Percentiles rank a stretch among this genome's conserved stretches.
Conservation (phyloP, 2,329 filamentous ascomycete genomes). For the Apiospora sp. region DNA sequence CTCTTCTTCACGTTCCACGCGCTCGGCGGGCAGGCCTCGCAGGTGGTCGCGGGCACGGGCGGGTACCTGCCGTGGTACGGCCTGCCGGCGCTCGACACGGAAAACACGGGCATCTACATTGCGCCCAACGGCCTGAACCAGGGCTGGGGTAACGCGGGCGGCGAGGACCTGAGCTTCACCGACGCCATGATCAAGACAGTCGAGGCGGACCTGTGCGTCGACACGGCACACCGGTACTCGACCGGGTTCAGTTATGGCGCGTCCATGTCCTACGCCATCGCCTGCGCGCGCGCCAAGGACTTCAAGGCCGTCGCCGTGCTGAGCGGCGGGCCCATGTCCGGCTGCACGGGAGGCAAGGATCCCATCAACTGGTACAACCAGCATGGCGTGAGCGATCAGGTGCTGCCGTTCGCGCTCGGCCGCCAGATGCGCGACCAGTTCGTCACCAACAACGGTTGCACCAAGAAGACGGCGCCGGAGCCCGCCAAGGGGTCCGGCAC, state of each 20-base stretch:
- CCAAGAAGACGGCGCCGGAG: neutral
- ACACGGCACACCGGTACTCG: conserved; percentile 12
- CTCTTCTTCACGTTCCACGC: conserved; percentile 21
- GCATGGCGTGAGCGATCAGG: conserved; percentile 15
- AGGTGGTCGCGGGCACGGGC: conserved; percentile 17
- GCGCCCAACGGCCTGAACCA: conserved; percentile 17
- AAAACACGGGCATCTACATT: conserved; percentile 9
- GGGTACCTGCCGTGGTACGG: conserved; percentile 17
- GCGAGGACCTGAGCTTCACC: neutral
- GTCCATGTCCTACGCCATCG: conserved; percentile 19
- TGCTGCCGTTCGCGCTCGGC: conserved; percentile 6
- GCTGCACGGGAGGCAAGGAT: conserved; percentile 15
- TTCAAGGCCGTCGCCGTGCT: conserved; percentile 20
- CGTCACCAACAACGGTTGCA: conserved; percentile 16
- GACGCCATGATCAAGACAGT: conserved; percentile 21
- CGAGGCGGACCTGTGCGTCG: conserved; percentile 14
- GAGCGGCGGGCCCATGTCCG: conserved; percentile 1
- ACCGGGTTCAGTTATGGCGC: conserved; percentile 16
- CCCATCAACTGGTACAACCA: conserved; percentile 9
- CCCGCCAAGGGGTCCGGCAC: neutral
- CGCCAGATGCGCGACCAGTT: conserved; percentile 12
- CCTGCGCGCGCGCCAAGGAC: conserved; percentile 17
- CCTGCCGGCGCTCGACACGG: conserved; percentile 4
- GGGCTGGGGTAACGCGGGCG: conserved; percentile 14
- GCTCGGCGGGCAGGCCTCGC: neutral